Conservation (phyloP, 1,139 yeast species). For the Barnettozyma hawaiiensis region DNA sequence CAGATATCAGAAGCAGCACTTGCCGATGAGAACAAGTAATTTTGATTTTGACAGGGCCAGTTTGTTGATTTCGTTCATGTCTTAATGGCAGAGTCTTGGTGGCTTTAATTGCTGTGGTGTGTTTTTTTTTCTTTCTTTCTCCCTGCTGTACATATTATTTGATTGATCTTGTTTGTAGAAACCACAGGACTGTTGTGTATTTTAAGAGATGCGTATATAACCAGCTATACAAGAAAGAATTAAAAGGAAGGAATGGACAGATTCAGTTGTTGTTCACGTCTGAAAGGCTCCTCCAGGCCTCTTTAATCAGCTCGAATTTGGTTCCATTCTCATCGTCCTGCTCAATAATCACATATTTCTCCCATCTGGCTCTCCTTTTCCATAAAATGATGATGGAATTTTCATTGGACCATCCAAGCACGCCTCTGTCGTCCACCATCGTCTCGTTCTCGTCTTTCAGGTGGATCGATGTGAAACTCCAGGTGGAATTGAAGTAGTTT, state of each 20-base stretch:
- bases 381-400: constrained; percentile 65
- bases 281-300: constrained; percentile 61
- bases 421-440: constrained; percentile 47
- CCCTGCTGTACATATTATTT: background rate
- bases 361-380: constrained; percentile 75
- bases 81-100: too few species aligned
- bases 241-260: too few species aligned
- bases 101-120: background rate
- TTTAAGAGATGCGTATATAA: background rate
- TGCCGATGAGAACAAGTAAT: constrained; percentile 18
- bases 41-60: too few species aligned
- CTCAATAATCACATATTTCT: constrained; percentile 68
- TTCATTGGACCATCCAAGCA: constrained; percentile 75
- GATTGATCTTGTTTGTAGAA: too few species aligned
- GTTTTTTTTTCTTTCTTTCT: background rate
- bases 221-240: background rate
- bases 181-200: too few species aligned
- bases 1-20: constrained; percentile 25
- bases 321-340: constrained; percentile 29
- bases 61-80: too few species aligned
- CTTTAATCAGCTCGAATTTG: constrained; percentile 58
- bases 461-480: constrained; percentile 85
- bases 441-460: constrained; percentile 36
- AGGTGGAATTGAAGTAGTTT: constrained; percentile 73
- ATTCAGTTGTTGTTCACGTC: background rate